phyloP scores from a whole-genome alignment of 1,139 yeast species.

The Lodderomyces oxycetoniae region DNA sequence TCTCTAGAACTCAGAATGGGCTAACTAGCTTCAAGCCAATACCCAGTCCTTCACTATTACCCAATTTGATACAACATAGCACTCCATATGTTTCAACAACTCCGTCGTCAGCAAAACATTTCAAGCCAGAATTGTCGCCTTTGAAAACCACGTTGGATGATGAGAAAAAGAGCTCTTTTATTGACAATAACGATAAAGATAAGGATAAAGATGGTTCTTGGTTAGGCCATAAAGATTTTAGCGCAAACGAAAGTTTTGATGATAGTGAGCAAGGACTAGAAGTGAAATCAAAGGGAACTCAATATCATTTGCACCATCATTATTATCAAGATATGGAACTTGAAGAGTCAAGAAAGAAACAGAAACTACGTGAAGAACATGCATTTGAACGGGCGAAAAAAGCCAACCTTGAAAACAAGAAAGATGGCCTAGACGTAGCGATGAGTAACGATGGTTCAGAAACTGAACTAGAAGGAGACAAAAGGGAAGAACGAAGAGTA shows the following conservation, averaged over 20 bases:
- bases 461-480: neutral
- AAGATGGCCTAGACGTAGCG: neutral
- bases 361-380: constrained; percentile 1
- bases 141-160: constrained; percentile 31
- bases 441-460: neutral
- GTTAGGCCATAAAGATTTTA: neutral
- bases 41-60: constrained; percentile 19
- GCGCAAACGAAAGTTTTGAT: constrained; percentile 13
- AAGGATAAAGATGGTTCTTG: constrained; percentile 2
- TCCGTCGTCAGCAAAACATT: constrained; percentile 23
- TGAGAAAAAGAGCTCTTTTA: constrained; percentile 3
- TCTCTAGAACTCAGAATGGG: constrained; percentile 6
- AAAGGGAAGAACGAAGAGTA: constrained; percentile 6
- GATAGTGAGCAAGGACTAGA: constrained; percentile 14
- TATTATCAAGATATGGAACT: constrained; percentile 1
- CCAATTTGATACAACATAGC: constrained; percentile 23
- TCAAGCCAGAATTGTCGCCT: constrained; percentile 37
- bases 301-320: constrained; percentile 3
- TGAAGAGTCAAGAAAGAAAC: constrained; percentile 2
- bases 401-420: neutral
- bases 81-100: constrained; percentile 26
- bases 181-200: constrained; percentile 5
- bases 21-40: constrained; percentile 11
- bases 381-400: neutral
- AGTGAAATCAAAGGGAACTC: constrained; percentile 6